phyloP scores from a whole-genome alignment of 1,284 basidiomycete genomes.

The Phlebopus sp. region DNA sequence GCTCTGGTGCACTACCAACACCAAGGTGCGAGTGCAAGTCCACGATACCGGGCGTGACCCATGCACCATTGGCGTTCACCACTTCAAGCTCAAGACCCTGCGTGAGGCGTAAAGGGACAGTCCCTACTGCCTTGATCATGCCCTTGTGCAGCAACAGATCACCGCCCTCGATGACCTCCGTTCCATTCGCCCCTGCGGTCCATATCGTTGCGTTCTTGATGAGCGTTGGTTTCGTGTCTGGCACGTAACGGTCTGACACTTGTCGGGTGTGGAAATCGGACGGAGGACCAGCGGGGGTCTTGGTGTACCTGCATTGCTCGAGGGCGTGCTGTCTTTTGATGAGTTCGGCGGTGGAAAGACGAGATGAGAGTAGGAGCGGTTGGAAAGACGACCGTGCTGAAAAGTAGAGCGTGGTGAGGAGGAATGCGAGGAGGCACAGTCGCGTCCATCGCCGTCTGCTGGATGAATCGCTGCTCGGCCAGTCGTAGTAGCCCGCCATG shows the following conservation, averaged over 20 bases:
- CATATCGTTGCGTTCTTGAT: slow-evolving; percentile 76
- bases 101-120: slow-evolving; percentile 34
- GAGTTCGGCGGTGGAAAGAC: slow-evolving; percentile 8
- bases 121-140: slow-evolving; percentile 46
- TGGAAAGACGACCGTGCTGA: neutral
- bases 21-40: slow-evolving; percentile 84
- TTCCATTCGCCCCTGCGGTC: slow-evolving; percentile 65
- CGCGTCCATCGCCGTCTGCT: neutral
- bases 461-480: neutral
- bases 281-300: slow-evolving; percentile 45
- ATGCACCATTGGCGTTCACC: slow-evolving; percentile 58
- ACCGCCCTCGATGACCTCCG: slow-evolving; percentile 61
- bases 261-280: slow-evolving; percentile 49
- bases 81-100: slow-evolving; percentile 34
- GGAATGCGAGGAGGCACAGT: neutral
- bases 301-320: slow-evolving; percentile 45
- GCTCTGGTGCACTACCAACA: slow-evolving; percentile 57
- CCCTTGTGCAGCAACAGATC: slow-evolving; percentile 56
- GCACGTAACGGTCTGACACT: slow-evolving; percentile 63
- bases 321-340: slow-evolving; percentile 33
- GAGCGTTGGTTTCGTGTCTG: slow-evolving; percentile 54
- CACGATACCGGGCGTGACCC: slow-evolving; percentile 71
- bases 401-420: neutral
- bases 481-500: neutral
- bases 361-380: neutral